Percentiles rank a stretch among this genome's conserved stretches.
Conservation (phyloP, 1,284 basidiomycete genomes). For the Ustilago xerochloae region DNA sequence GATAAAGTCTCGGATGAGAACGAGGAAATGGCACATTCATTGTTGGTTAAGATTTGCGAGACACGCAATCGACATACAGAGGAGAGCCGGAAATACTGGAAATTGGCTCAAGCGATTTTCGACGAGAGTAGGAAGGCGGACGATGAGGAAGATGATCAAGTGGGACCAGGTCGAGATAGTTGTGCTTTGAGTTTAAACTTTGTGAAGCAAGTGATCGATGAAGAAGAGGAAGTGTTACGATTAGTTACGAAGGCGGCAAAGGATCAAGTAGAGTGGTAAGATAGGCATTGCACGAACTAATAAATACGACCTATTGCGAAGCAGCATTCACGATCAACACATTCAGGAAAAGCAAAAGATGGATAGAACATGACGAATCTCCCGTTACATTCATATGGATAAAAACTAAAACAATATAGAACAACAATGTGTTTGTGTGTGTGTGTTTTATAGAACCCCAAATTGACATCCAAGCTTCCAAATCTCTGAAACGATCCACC, state of each 20-base stretch:
- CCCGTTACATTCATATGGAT: constrained; percentile 4
- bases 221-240: constrained; percentile 35
- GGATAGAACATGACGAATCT: not conserved
- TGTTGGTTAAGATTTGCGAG: constrained; percentile 15
- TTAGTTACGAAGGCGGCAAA: constrained; percentile 27
- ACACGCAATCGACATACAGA: constrained; percentile 1
- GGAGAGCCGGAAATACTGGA: not conserved
- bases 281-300: no score
- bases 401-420: not conserved
- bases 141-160: not conserved
- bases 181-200: constrained; percentile 21
- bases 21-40: constrained; percentile 23
- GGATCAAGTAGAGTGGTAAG: constrained; percentile 45
- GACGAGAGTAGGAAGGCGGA: no score
- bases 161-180: constrained; percentile 1
- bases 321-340: not conserved
- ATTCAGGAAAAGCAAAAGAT: not conserved
- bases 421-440: no score
- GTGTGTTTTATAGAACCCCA: no score
- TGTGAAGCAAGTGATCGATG: constrained; percentile 42
- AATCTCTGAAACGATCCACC: no score
- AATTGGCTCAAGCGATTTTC: constrained; percentile 3
- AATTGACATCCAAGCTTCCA: no score
- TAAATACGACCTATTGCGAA: no score
- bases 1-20: constrained; percentile 44